Conservation (phyloP, 257 asterid genomes). For the Solanum ahanhuiri region DNA sequence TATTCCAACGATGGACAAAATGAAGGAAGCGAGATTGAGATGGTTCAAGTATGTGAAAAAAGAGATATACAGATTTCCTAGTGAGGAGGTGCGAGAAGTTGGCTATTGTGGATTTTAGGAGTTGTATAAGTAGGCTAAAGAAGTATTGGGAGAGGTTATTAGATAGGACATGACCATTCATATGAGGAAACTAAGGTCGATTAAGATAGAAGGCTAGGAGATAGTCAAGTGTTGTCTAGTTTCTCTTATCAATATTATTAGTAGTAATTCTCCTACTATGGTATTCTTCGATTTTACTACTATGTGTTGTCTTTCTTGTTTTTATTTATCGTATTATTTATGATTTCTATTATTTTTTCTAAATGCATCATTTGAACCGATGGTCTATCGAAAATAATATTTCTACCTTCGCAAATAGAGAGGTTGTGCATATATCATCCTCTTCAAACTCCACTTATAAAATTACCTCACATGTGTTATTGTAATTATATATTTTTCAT, state of each 20-base stretch:
- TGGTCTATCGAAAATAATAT: no score
- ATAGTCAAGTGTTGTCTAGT: not conserved
- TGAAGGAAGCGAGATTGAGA: not conserved
- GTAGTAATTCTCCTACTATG: not conserved
- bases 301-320: not conserved
- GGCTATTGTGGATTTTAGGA: no score
- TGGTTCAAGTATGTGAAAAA: no score
- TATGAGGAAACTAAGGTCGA: not conserved
- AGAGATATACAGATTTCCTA: no score
- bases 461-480: no score
- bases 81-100: not conserved
- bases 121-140: no score
- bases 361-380: not conserved
- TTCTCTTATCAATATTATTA: not conserved
- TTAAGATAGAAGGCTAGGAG: not conserved
- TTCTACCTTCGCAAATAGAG: no score
- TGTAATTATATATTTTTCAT: not conserved
- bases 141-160: not conserved
- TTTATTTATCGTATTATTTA: not conserved
- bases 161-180: not conserved
- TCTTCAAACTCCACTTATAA: not conserved
- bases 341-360: not conserved
- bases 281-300: not conserved
- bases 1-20: fast-evolving
- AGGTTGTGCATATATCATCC: no score